phyloP scores from a whole-genome alignment of 345 rosid species.

The Citrus mangshanensis region DNA sequence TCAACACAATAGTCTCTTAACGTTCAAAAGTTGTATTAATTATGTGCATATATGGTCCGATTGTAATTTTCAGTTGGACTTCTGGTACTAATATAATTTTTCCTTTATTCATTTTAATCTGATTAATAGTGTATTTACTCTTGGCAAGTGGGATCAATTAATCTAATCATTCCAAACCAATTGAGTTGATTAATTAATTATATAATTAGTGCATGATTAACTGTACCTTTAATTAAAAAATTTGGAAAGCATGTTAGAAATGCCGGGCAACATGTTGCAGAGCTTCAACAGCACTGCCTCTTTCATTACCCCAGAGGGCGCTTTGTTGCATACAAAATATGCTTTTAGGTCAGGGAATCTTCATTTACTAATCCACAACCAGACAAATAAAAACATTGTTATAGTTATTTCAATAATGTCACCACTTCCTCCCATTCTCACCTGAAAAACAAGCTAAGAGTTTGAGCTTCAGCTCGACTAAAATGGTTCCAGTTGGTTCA shows the following conservation, averaged over 20 bases:
- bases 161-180: neutral
- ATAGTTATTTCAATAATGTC: neutral
- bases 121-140: too few relatives aligned
- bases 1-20: too few relatives aligned
- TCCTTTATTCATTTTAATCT: too few relatives aligned
- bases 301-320: neutral
- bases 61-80: too few relatives aligned
- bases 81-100: too few relatives aligned
- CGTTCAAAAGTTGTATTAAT: too few relatives aligned
- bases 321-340: neutral
- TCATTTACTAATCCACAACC: neutral
- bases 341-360: neutral
- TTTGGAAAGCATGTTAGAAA: neutral
- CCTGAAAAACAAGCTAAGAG: neutral
- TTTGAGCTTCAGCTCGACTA: neutral
- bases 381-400: neutral
- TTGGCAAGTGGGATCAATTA: neutral
- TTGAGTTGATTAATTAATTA: neutral
- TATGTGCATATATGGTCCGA: too few relatives aligned
- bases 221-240: neutral
- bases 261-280: neutral
- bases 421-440: neutral
- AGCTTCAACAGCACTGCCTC: neutral
- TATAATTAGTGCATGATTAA: neutral
- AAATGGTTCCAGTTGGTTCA: constrained; percentile 19